Base-by-base conservation (phyloP, 805 yeast species). In the Saccharomycopsis fodiens region DNA sequence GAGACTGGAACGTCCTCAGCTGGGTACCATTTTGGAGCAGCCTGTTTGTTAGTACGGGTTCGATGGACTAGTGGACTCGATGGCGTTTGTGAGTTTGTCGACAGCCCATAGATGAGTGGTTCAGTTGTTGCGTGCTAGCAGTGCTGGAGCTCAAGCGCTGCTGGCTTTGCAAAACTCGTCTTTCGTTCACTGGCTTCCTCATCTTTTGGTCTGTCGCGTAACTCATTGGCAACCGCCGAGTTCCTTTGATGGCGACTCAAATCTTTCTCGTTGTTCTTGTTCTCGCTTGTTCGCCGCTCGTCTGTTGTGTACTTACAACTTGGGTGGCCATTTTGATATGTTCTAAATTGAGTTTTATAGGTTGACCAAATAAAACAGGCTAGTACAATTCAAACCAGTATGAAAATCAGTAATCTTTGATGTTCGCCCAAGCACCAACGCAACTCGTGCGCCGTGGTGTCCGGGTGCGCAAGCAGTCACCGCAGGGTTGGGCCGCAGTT, bases 1-100 rank as follows among this genome's bases (percentile, higher is more conserved):
- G 91, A 79, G 64, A 79, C 87, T 69, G 89, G 82, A 62, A 78
- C 83, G 73, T 81, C 85, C 78, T 85, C 91, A 67, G 95, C 82
- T 71, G 85, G 87, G 79, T 85, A 88, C 95, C 94, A 85, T 78
- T 82, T 83, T 72, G 86, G 84, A 66, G 93, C 91, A 10, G 4
- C 7, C n/a, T 29, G n/a, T 12, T 29, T n/a, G 32, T 12, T 29
- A n/a, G 32, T 29, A 12, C n/a, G 12, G 12, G 13, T 29, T 29
- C n/a, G 32, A 29, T 29, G 12, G 32, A 12, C n/a, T 29, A 29
- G 12, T 29, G 12, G 13, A 12, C n/a, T 29, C 32, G 13, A 12
- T 29, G 13, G n/a, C n/a, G 32, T 12, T 29, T 29, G 32, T 12
- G n/a, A 12, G 12, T 29, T 29, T 12, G 12, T 29, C 32, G n/a